Base-by-base conservation (phyloP, 768 basidiomycete species). In the Austroboletus eburneus region DNA sequence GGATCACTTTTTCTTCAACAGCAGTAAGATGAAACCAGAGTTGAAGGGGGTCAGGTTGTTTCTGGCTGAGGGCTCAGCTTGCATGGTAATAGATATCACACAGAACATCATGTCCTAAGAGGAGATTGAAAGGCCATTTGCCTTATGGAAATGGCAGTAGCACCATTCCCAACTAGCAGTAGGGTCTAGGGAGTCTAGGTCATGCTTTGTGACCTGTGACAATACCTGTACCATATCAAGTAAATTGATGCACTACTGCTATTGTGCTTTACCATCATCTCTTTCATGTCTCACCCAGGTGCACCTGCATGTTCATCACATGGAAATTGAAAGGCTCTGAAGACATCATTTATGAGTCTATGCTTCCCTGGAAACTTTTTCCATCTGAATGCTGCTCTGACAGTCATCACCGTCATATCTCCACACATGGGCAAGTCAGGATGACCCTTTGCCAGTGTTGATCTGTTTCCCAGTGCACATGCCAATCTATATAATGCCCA, bases 291-390 rank as follows among this genome's bases (percentile, higher is more conserved):
- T n/a, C n/a, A n/a, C n/a, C n/a, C n/a, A n/a, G n/a, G n/a, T n/a
- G n/a, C 0, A 91, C 91, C 21, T 78, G 95, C 54, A 80, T 92
- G 4, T 72, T 96, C 51, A 96, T 98, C 56, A 74, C 86, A 4
- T 78, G 94, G 54, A 83, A 91, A 67, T 76, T 98, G 57, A 99
- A 99, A 65, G 93, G 94, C 2, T 74, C 98, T 20, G 87, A 98
- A 53, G 75, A 85, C 21, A 70, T 89, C 50, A 80, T 99, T 49
- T 72, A 92, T 90, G 53, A 61, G 86, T 71, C n/a, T n/a, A 14
- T 21, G 3, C 42, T 38, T 39, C 36, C 4, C 38, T 18, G 17
- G 7, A 16, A 29, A 27, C 24, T 14, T 46, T 27, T 33, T 21
- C 38, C 39, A n/a, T 37, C 4, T 18, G 16, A 8, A 41, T 14